Evolutionary conservation across 169 alveolate species (phyloP).

Genomic region (Cystoisospora suis): DNA sequence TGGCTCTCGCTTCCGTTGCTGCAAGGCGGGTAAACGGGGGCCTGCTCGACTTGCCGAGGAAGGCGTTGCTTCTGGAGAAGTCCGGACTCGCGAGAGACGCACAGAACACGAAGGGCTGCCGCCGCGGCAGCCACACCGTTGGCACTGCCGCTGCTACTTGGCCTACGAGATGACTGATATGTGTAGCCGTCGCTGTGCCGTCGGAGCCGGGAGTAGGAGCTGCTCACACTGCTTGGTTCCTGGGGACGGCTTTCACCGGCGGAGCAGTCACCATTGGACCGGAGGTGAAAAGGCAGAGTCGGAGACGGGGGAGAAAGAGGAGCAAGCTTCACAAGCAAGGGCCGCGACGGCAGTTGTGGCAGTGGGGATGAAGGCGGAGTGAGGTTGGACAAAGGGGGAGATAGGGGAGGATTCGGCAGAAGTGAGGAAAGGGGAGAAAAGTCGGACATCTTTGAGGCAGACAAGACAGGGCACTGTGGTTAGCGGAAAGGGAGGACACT

Average conservation of each 20-base stretch:
- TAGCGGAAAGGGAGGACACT: no score
- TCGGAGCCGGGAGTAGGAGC: background rate
- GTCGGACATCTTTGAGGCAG: background rate
- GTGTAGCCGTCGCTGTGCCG: background rate
- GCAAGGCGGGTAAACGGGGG: no score
- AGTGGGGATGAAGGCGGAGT: background rate
- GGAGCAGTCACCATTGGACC: background rate
- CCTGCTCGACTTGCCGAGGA: background rate
- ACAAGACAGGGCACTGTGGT: no score
- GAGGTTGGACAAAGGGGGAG: conserved; percentile 19
- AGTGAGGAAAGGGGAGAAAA: background rate
- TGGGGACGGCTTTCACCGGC: background rate
- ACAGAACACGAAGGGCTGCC: background rate
- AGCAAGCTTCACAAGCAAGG: background rate
- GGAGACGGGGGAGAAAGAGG: conserved; percentile 22
- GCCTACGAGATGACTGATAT: background rate
- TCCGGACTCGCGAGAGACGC: background rate
- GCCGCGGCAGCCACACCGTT: background rate
- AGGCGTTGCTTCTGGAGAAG: background rate
- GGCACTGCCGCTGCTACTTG: background rate
- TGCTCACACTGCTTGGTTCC: background rate
- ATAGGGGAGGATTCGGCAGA: background rate
- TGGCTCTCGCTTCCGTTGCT: no score
- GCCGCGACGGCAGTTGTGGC: conserved; percentile 27
- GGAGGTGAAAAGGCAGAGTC: background rate